Evolutionary conservation across 352 stramenopile genomes (phyloP).

Genomic region (Salisapilia sapeloensis): DNA sequence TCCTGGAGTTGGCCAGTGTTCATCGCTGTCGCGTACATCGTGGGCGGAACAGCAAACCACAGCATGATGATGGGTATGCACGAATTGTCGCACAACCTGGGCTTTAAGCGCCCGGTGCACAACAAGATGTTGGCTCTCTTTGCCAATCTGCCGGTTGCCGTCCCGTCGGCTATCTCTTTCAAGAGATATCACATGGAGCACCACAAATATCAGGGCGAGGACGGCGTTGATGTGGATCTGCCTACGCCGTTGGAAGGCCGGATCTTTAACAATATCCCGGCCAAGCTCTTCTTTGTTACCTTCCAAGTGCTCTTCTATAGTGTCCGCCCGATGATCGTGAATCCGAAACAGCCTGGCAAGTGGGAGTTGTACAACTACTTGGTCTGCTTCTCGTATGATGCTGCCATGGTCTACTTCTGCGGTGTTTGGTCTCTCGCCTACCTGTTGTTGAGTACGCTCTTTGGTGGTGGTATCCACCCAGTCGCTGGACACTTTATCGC

Average conservation of each 20-base stretch:
- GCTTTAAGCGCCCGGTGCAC: slow-evolving; percentile 79
- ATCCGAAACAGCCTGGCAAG: slow-evolving; percentile 69
- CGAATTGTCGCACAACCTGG: slow-evolving; percentile 92
- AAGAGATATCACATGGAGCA: slow-evolving; percentile 97
- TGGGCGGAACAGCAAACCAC: slow-evolving; percentile 89
- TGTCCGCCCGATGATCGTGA: slow-evolving; percentile 84
- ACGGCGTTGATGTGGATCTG: slow-evolving; percentile 90
- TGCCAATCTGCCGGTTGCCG: slow-evolving; percentile 85
- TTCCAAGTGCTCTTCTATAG: slow-evolving; percentile 91
- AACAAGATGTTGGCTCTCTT: slow-evolving; percentile 89
- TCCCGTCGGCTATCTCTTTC: slow-evolving; percentile 88
- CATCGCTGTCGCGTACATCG: slow-evolving; percentile 55
- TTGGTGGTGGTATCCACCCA: slow-evolving; percentile 89
- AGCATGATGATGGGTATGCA: slow-evolving; percentile 92
- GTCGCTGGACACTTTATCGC: slow-evolving; percentile 95
- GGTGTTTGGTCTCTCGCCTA: slow-evolving; percentile 82
- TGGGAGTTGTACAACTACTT: slow-evolving; percentile 85
- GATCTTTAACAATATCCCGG: slow-evolving; percentile 73
- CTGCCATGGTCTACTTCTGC: slow-evolving; percentile 56
- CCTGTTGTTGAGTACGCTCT: slow-evolving; percentile 80
- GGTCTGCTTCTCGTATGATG: slow-evolving; percentile 74
- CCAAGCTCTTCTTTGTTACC: slow-evolving; percentile 87
- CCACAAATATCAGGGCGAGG: slow-evolving; percentile 90
- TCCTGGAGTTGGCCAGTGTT: slow-evolving; percentile 45
- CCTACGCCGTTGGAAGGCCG: slow-evolving; percentile 82